Evolutionary conservation across 495 filamentous ascomycete genomes (phyloP).

Genomic region (Penicillium samsonianum): DNA sequence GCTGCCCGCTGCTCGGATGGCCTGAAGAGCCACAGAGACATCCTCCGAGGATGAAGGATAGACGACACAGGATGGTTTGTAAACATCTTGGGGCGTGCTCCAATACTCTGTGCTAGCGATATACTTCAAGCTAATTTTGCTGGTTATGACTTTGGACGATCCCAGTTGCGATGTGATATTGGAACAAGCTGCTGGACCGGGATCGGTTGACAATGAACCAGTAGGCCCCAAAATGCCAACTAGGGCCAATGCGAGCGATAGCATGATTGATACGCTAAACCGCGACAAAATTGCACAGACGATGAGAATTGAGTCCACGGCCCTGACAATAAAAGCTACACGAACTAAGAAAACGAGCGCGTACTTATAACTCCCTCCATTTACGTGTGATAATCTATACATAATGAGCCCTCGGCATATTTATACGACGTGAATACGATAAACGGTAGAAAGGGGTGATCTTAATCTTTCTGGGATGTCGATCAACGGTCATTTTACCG

Average conservation of each 20-base stretch:
- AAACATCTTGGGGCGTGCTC: constrained; percentile 42
- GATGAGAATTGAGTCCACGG: background rate
- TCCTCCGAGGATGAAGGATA: constrained; percentile 30
- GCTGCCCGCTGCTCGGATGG: constrained; percentile 26
- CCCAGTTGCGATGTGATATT: constrained; percentile 26
- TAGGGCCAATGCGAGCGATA: constrained; percentile 10
- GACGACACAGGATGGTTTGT: constrained; percentile 37
- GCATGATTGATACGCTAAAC: constrained; percentile 7
- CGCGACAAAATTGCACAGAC: background rate
- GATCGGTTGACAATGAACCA: constrained; percentile 12
- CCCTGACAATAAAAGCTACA: background rate
- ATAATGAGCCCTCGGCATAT: background rate
- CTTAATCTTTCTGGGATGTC: background rate
- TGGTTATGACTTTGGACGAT: constrained; percentile 26
- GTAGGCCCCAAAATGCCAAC: constrained; percentile 8
- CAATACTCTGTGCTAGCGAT: constrained; percentile 41
- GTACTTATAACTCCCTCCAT: background rate
- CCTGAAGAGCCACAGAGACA: constrained; percentile 30
- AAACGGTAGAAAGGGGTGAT: background rate
- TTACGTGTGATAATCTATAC: background rate
- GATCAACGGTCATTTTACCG: background rate
- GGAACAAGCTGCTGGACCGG: constrained; percentile 25
- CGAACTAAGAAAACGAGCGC: background rate
- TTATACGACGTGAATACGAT: constrained; percentile 10
- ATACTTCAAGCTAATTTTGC: constrained; percentile 20